phyloP scores from a whole-genome alignment of 1,284 basidiomycete genomes.

The Cryptococcus sp. region DNA sequence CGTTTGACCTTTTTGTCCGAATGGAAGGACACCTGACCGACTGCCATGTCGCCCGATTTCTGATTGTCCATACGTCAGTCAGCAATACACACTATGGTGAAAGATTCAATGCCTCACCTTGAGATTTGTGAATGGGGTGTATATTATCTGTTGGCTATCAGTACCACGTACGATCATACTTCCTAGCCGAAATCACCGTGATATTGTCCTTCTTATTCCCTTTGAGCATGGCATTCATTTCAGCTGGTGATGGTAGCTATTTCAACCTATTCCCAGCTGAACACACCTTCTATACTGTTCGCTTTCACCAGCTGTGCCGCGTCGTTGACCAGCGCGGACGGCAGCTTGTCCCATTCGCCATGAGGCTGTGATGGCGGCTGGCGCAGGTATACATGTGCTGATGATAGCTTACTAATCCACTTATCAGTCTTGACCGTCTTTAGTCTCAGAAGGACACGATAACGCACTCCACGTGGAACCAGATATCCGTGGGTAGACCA shows the following conservation, averaged over 20 bases:
- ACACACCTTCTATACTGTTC: conserved; percentile 89
- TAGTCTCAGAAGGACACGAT: neutral
- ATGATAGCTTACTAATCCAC: conserved; percentile 75
- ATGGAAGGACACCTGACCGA: conserved; percentile 93
- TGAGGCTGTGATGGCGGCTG: conserved; percentile 70
- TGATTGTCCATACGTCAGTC: conserved; percentile 40
- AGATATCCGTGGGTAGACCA: conserved; percentile 64
- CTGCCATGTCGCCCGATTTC: conserved; percentile 97
- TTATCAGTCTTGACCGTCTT: neutral
- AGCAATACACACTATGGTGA: neutral
- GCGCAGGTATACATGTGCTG: conserved; percentile 91
- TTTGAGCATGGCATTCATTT: conserved; percentile 43
- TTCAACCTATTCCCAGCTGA: neutral
- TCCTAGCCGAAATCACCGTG: conserved; percentile 54
- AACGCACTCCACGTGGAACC: conserved; percentile 61
- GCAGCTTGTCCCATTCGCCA: conserved; percentile 77
- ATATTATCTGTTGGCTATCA: conserved; percentile 66
- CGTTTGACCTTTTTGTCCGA: conserved; percentile 83
- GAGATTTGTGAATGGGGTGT: conserved; percentile 85
- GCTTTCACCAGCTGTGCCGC: conserved; percentile 96
- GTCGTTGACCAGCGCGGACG: conserved; percentile 74
- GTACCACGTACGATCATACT: neutral
- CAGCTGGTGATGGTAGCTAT: neutral
- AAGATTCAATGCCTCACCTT: conserved; percentile 61
- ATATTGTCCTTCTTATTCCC: conserved; percentile 96